phyloP scores from a whole-genome alignment of 805 yeast genomes.

The Dipodascus geniculatus region DNA sequence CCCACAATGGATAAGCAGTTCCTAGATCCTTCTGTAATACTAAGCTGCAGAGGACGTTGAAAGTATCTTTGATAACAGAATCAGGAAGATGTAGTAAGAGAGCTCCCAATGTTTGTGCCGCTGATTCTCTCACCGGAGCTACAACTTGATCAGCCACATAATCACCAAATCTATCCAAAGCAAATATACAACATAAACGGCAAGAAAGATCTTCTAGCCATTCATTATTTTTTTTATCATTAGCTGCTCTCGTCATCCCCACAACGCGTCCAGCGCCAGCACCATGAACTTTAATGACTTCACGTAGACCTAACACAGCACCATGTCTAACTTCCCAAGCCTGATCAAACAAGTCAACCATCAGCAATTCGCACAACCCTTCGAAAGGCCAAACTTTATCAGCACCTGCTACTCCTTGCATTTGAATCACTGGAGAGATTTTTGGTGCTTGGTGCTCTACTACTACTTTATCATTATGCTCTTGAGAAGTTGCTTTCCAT shows the following conservation, averaged over 20 bases:
- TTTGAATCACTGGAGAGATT: conserved; percentile 54
- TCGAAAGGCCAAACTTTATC: conserved; percentile 81
- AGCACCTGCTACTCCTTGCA: conserved; percentile 53
- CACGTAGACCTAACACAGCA: conserved; percentile 84
- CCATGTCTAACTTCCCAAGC: conserved; percentile 96
- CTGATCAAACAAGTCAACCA: conserved; percentile 71
- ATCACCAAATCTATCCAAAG: conserved; percentile 92
- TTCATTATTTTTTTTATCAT: conserved; percentile 48
- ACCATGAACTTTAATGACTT: conserved; percentile 73
- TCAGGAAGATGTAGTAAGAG: conserved; percentile 62
- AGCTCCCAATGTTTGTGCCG: conserved; percentile 91
- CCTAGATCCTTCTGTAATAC: conserved; percentile 49
- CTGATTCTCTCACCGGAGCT: conserved; percentile 95
- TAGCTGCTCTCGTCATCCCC: conserved; percentile 49
- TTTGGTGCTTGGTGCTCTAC: conserved; percentile 63
- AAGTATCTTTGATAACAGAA: conserved; percentile 47
- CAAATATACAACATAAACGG: conserved; percentile 72
- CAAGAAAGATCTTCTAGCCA: conserved; percentile 84
- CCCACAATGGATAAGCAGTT: conserved; percentile 63
- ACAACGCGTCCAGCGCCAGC: conserved; percentile 71
- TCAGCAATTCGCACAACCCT: conserved; percentile 74
- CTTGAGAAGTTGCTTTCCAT: conserved; percentile 61
- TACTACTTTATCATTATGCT: conserved; percentile 70
- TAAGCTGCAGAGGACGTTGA: conserved; percentile 50
- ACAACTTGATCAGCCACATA: conserved; percentile 95